Evolutionary conservation across 345 rosid species (phyloP).

Genomic region (Carallia brachiata): DNA sequence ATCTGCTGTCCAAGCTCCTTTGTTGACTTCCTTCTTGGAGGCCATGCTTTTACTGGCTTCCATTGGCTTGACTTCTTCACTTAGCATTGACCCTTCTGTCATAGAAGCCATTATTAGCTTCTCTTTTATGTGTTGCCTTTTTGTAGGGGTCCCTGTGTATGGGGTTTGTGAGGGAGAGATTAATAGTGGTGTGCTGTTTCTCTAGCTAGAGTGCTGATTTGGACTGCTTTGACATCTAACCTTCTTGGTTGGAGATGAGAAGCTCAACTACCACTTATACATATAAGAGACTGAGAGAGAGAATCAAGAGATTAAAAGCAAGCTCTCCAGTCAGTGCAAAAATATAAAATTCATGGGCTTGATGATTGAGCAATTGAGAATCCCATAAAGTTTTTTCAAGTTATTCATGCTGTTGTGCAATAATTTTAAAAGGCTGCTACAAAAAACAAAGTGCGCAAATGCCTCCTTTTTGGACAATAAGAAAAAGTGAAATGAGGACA

Average conservation of each 20-base stretch:
- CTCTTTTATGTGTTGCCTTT: neutral
- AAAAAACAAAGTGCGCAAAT: neutral
- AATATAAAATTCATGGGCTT: slow-evolving; percentile 14
- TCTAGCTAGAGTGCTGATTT: slow-evolving; percentile 5
- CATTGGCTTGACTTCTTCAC: slow-evolving; percentile 2
- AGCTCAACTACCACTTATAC: slow-evolving; percentile 37
- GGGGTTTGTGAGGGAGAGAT: neutral
- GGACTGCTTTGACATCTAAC: slow-evolving; percentile 39
- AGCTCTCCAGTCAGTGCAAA: neutral
- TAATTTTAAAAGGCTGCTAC: slow-evolving; percentile 19
- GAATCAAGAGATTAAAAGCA: neutral
- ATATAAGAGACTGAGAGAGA: neutral
- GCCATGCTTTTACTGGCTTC: slow-evolving; percentile 5
- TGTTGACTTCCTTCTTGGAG: slow-evolving; percentile 32
- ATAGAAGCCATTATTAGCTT: slow-evolving; percentile 7
- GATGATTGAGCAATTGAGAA: slow-evolving; percentile 24
- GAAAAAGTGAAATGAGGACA: neutral
- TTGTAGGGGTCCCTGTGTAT: neutral
- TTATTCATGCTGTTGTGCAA: neutral
- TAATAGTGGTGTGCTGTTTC: neutral
- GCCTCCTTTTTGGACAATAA: neutral
- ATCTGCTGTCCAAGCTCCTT: slow-evolving; percentile 66
- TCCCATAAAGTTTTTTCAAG: slow-evolving; percentile 11
- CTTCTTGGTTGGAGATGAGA: slow-evolving; percentile 29
- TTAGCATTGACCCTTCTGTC: slow-evolving; percentile 6